Evolutionary conservation across 2,329 filamentous ascomycete genomes (phyloP), one percentile per base, ranked within the genome.

Genomic region (Triangularia verruculosa): DNA sequence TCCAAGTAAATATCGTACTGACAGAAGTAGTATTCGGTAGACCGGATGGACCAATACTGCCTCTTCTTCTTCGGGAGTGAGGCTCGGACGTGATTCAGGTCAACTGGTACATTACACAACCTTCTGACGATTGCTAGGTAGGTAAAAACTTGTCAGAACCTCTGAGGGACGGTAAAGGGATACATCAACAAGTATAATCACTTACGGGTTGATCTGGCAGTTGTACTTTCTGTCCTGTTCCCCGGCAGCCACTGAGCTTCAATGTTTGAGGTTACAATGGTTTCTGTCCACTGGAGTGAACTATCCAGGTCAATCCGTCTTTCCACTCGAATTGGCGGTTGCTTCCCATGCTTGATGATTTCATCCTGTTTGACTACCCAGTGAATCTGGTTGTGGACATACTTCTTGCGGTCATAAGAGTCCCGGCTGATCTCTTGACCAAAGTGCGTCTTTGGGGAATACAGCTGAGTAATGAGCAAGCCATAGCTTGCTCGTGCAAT

Each of bases 1-100:
- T 85, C 83, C 39, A 47, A 5, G 62, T 83, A 79, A 0, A 87
- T 79, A 58, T 84, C 81, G 59, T 80, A 81, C 8, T 72, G 72
- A 53, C 76, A 78, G 4, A 78, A 66, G 52, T 77, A 80, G 12
- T 5, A 20, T 59, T 74, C 80, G 39, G 71, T 75, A 57, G 73
- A n/a, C n/a, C n/a, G n/a, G n/a, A n/a, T n/a, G n/a, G n/a, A n/a
- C n/a, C n/a, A n/a, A n/a, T n/a, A n/a, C n/a, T n/a, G n/a, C n/a
- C n/a, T n/a, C n/a, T n/a, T n/a, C n/a, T n/a, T n/a, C n/a, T n/a
- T n/a, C n/a, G n/a, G n/a, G n/a, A n/a, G n/a, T n/a, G n/a, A 47
- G 39, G 13, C 75, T 73, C 0, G 70, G 72, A 81, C 71, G 1
- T 76, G 77, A 0, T 72, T 70, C 15, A 81, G 72, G 63, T 81